A percentile compares a stretch with the other conserved stretches of the same genome.
These are phyloP conservation scores for Neurospora intermedia DNA, from an alignment of 495 filamentous ascomycete species.

Conservation along the genomic window DNA sequence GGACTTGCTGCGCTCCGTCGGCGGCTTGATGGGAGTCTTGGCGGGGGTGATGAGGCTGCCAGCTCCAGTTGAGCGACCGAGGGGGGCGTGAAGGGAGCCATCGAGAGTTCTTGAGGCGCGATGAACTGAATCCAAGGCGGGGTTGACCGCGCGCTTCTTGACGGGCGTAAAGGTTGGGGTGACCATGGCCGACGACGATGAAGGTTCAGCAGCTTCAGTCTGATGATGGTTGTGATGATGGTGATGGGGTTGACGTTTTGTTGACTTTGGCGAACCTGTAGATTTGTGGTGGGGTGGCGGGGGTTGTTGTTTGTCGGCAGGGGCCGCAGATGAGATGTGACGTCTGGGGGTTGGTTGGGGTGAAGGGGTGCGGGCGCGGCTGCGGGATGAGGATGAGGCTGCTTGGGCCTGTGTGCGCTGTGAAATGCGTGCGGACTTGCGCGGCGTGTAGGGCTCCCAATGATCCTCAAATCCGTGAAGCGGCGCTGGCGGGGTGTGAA, in stretches of 20 bases:
- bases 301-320: conserved; percentile 18
- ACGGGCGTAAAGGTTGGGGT: conserved; percentile 40
- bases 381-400: background rate
- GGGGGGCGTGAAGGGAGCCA: background rate
- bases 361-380: conserved; percentile 30
- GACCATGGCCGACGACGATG: conserved; percentile 17
- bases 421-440: conserved; percentile 45
- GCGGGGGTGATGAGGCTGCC: conserved; percentile 76
- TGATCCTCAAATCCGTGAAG: conserved; percentile 59
- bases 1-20: conserved; percentile 36
- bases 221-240: background rate
- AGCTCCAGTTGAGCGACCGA: conserved; percentile 7
- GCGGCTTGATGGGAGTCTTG: conserved; percentile 76
- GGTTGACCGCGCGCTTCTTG: conserved; percentile 32
- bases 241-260: conserved; percentile 8
- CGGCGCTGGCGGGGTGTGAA: conserved; percentile 63
- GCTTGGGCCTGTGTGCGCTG: conserved; percentile 17
- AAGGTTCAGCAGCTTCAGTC: background rate
- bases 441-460: conserved; percentile 58
- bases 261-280: conserved; percentile 19
- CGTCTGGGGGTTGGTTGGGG: conserved; percentile 28
- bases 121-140: conserved; percentile 24
- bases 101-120: conserved; percentile 31
- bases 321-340: conserved; percentile 20
- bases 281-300: conserved; percentile 21